Conservation (phyloP, 495 filamentous ascomycete species). For the Hypoxylon rickii region DNA sequence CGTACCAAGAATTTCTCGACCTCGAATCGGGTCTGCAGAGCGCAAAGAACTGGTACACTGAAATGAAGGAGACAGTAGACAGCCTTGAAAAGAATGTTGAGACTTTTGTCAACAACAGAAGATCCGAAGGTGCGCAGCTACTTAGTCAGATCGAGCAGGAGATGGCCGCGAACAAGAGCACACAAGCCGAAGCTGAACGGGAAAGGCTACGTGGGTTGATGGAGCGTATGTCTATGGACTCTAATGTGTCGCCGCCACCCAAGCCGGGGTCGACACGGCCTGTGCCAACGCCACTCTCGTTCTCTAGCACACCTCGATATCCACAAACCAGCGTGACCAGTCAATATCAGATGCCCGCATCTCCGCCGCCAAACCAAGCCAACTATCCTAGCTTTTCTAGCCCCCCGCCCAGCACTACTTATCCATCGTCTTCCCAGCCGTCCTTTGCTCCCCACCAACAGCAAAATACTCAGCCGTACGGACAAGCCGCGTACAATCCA, state of each 20-base stretch:
- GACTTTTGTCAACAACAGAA: slow-evolving; percentile 91
- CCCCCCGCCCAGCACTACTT: slow-evolving; percentile 35
- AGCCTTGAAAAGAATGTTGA: slow-evolving; percentile 97
- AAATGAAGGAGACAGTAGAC: slow-evolving; percentile 94
- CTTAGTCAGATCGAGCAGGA: slow-evolving; percentile 85
- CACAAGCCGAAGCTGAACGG: slow-evolving; percentile 82
- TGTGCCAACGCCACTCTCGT: slow-evolving; percentile 52
- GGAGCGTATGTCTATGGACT: slow-evolving; percentile 90
- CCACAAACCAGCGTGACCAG: slow-evolving; percentile 51
- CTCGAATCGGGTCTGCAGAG: slow-evolving; percentile 82
- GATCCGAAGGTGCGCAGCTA: slow-evolving; percentile 88
- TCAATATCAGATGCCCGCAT: slow-evolving; percentile 57
- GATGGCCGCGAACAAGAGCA: slow-evolving; percentile 66
- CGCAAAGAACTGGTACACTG: slow-evolving; percentile 89
- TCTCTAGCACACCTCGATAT: slow-evolving; percentile 47
- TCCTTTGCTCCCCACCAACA: slow-evolving; percentile 34
- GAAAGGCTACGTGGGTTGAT: slow-evolving; percentile 86
- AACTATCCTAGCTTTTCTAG: slow-evolving; percentile 40
- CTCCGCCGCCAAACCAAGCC: slow-evolving; percentile 54
- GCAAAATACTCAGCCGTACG: slow-evolving; percentile 42
- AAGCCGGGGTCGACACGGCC: slow-evolving; percentile 52
- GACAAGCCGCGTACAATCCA: slow-evolving; percentile 52
- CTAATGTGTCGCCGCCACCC: slow-evolving; percentile 50
- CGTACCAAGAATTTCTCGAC: slow-evolving; percentile 90
- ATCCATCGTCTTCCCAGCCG: slow-evolving; percentile 26